Base-by-base conservation (phyloP, 2,329 filamentous ascomycete species). In the Zymoseptoria tritici region DNA sequence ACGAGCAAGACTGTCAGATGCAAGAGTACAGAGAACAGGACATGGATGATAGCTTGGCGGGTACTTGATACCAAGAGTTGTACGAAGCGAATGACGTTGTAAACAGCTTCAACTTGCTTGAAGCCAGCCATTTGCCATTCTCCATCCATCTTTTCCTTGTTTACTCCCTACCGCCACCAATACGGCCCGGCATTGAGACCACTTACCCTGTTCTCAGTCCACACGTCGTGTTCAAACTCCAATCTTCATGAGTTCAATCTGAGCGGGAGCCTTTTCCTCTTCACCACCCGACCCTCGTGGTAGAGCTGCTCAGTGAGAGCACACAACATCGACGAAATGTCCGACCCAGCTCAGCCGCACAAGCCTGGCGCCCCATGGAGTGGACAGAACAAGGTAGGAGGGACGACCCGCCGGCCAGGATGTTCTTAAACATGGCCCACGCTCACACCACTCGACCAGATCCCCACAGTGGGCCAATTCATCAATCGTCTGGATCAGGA, bases 381-480 rank as follows among this genome's bases (percentile, higher is more conserved):
- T 29, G 91, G 87, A 56, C 76, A 75, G 60, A 96, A 96, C 73
- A 89, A 89, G 36, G 36, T 46, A 46, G 6, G 36, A 46, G 36
- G 36, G 36, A 46, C 36, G 36, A 46, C 13, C 36, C 36, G 36
- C 36, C 36, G 36, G 13, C 36, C 36, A 46, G 36, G 36, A 46
- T 16, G 36, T n/a, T n/a, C 36, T 46, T 46, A n/a, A n/a, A 46
- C 13, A n/a, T 5, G 36, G 36, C 36, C n/a, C 16, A 46, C 16
- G 36, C 36, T 46, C 36, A 46, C 36, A 46, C 36, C 13, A 46
- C 36, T 46, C 16, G 16, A 16, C 16, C 36, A 46, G 22, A 85
- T 97, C 57, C 93, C 93, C 6, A 96, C 91, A 58, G 88, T 97
- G 66, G 86, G 88, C 71, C 84, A 93, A 73, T 95, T 96, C 66